Base-by-base conservation (phyloP, 2,329 filamentous ascomycete genomes). In the Pseudogymnoascus sp. region DNA sequence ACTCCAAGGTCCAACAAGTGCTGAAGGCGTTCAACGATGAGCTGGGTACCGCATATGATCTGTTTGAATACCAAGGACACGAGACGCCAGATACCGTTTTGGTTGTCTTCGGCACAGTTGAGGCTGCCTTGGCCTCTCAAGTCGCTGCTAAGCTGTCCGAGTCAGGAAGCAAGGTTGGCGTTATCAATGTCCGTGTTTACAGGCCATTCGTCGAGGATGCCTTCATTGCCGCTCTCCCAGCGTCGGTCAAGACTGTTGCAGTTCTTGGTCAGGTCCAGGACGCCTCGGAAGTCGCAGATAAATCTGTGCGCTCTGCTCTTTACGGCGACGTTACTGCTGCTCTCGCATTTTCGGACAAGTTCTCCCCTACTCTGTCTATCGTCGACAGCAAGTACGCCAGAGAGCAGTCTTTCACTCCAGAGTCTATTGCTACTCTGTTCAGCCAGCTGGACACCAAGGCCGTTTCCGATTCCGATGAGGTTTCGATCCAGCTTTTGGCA, bases 51-150 rank as follows among this genome's bases (percentile, higher is more conserved):
- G 87, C 93, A 67, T 99, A 99, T 74, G 84, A 88, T 70, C 85
- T 91, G 5, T 99, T 97, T 69, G 94, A 99, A 77, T 99, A 99
- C 78, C 84, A 88, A 70, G 94, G 94, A 23, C 91, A 97, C 72
- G 79, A 84, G 58, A 79, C 85, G 45, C 85, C 94, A 3, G 89
- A 93, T 67, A 86, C 87, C 8, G 91, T 99, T 14, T 79, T 97
- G 35, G 92, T 97, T 30, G 90, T 91, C 49, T 97, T 99, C 69
- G 94, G 94, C 68, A 96, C 91, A 64, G 85, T 92, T 4, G 94
- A 99, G 79, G 86, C 90, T 12, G 92, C 94, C 69, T 79, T 97
- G 64, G 86, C 91, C 63, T 87, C 88, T 67, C 91, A 97, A 76
- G 85, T 96, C 61, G 86, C 91, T 9, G 80, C 81, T 45, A 85